Evolutionary conservation across 1,139 yeast genomes (phyloP).

Genomic region (Hemisphaericaspora xylofermentans): DNA sequence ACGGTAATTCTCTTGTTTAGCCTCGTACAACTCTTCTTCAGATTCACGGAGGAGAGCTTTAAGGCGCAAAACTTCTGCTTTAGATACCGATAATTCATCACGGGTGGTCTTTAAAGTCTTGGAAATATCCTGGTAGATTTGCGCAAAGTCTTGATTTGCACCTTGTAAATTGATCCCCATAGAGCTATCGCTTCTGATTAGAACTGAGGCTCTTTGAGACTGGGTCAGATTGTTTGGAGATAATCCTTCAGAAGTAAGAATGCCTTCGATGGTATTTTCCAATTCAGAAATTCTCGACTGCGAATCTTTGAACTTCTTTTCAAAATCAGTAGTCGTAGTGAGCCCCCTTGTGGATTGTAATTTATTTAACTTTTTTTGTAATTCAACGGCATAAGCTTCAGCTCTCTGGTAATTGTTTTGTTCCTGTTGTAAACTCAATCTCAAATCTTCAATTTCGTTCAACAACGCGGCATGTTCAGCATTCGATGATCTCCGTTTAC

Average conservation of each 20-base stretch:
- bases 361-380: slow-evolving; percentile 46
- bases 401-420: slow-evolving; percentile 45
- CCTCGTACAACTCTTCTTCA: slow-evolving; percentile 46
- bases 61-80: slow-evolving; percentile 52
- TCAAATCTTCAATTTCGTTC: slow-evolving; percentile 38
- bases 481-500: slow-evolving; percentile 32
- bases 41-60: slow-evolving; percentile 49
- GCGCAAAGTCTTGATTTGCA: slow-evolving; percentile 45
- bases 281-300: slow-evolving; percentile 35
- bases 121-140: slow-evolving; percentile 57
- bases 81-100: slow-evolving; percentile 49
- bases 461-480: slow-evolving; percentile 32
- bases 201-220: slow-evolving; percentile 6
- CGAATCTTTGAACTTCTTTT: slow-evolving; percentile 37
- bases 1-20: slow-evolving; percentile 35
- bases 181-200: slow-evolving; percentile 39
- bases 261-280: slow-evolving; percentile 30
- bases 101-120: slow-evolving; percentile 49
- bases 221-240: not conserved
- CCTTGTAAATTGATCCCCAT: slow-evolving; percentile 20
- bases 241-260: slow-evolving; percentile 20
- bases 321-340: slow-evolving; percentile 35
- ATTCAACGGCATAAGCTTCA: slow-evolving; percentile 46
- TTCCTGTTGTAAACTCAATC: slow-evolving; percentile 39
- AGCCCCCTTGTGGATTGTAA: slow-evolving; percentile 44